Percentiles rank a stretch among this genome's conserved stretches.
These are phyloP conservation scores for Phytophthora citricola DNA, from an alignment of 352 stramenopile genomes.

Conservation along the genomic window DNA sequence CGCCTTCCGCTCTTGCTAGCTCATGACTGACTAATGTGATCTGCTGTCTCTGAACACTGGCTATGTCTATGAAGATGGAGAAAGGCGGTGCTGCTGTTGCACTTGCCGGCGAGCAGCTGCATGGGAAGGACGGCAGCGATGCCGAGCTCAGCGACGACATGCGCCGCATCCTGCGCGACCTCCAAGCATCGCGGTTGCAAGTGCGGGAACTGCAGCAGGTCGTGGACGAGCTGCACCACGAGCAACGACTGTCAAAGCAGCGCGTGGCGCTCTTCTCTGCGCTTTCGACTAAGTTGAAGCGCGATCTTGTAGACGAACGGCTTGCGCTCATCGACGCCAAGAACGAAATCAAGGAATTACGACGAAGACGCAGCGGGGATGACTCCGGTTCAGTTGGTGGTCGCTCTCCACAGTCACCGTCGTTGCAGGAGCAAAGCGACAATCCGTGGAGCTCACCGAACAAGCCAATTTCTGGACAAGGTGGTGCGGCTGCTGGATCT, in stretches of 20 bases:
- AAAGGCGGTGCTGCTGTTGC: slow-evolving; percentile 45
- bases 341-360: slow-evolving; percentile 67
- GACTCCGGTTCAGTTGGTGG: slow-evolving; percentile 21
- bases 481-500: slow-evolving; percentile 17
- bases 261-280: slow-evolving; percentile 62
- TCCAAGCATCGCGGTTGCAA: slow-evolving; percentile 38
- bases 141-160: slow-evolving; percentile 35
- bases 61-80: slow-evolving; percentile 57
- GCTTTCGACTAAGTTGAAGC: slow-evolving; percentile 69
- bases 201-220: slow-evolving; percentile 48
- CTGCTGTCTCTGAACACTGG: slow-evolving; percentile 49
- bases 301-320: slow-evolving; percentile 79
- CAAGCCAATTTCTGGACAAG: slow-evolving; percentile 32
- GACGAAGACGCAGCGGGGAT: slow-evolving; percentile 36
- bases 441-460: slow-evolving; percentile 62
- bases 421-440: slow-evolving; percentile 42
- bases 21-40: slow-evolving; percentile 41
- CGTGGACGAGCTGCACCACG: slow-evolving; percentile 61
- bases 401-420: slow-evolving; percentile 41
- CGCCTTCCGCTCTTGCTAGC: slow-evolving; percentile 15
- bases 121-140: slow-evolving; percentile 27
- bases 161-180: slow-evolving; percentile 36
- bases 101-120: slow-evolving; percentile 39
- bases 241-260: slow-evolving; percentile 61
- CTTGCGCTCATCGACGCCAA: slow-evolving; percentile 77